Base-by-base conservation (phyloP, 257 asterid genomes). In the Rauvolfia tetraphylla region DNA sequence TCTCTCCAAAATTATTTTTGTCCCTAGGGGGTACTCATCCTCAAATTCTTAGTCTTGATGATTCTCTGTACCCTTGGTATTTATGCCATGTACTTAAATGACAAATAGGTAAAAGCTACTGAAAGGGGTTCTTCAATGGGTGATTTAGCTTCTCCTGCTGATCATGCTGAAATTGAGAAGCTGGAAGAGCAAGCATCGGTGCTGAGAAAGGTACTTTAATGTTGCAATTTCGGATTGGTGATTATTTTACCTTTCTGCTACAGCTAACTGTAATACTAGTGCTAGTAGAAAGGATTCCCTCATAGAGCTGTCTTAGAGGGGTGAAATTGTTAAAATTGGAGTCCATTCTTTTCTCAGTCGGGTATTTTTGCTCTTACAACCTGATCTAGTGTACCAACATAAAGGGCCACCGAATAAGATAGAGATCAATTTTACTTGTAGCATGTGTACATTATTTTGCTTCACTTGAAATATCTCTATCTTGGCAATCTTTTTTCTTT, bases 131-230 rank as follows among this genome's bases (percentile, higher is more conserved):
- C 88, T 72, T 79, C 88, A 54, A 74, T 81, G 5, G 81, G 81
- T 36, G 79, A 84, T 72, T 86, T 93, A 46, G 67, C 75, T 74
- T 82, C 91, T 33, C 87, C 86, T 33, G 87, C 79, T 79, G 96
- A 90, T 83, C 85, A 90, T 83, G 76, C 87, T 62, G 96, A 92
- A 75, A 81, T 83, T 4, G 97, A 90, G 84, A 82, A 84, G 85
- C 93, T 94, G 74, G 93, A 94, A 80, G 97, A 87, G 72, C 93
- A 83, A 33, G 93, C 90, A 65, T 73, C 88, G 33, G 51, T 69
- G 74, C 83, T 94, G 72, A 85, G 89, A 83, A 84, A 86, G 98
- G 98, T 92, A 86, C 51, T 71, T 29, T 34, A 6, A 8, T 67
- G 75, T 62, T 23, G 68, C 57, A 44, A 41, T 13, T 57, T 78